Percentiles rank a stretch among this genome's conserved stretches.
phyloP scores from a whole-genome alignment of 2,329 filamentous ascomycete genomes.

The Claviceps spartinae region DNA sequence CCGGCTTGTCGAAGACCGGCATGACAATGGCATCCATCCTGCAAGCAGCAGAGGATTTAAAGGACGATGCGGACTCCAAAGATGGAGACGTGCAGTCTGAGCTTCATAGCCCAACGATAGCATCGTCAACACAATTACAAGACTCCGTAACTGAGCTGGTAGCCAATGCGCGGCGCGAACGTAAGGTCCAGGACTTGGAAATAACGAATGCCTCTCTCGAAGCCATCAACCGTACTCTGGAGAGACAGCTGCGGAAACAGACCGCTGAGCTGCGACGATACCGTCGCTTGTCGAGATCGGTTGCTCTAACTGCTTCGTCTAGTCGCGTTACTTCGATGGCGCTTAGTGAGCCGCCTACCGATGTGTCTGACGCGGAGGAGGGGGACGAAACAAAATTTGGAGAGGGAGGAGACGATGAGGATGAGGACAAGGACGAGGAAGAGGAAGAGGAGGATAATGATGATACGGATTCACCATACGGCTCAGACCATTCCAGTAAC shows the following conservation, averaged over 20 bases:
- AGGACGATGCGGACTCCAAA: conserved; percentile 15
- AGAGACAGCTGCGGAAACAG: conserved; percentile 83
- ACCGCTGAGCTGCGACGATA: conserved; percentile 77
- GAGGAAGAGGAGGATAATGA: conserved; percentile 16
- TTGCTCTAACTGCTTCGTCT: conserved; percentile 49
- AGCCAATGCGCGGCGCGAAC: conserved; percentile 76
- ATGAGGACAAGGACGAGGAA: conserved; percentile 11
- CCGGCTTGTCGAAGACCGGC: conserved; percentile 18
- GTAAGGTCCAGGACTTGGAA: conserved; percentile 90
- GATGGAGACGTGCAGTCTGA: conserved; percentile 21
- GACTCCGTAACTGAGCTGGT: conserved; percentile 63
- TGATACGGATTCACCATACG: conserved; percentile 37
- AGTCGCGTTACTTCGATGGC: conserved; percentile 30
- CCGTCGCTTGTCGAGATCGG: conserved; percentile 71
- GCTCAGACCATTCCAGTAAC: conserved; percentile 34
- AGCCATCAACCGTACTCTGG: conserved; percentile 86
- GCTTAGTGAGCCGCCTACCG: conserved; percentile 28
- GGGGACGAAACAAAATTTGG: conserved; percentile 28
- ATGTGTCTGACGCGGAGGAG: conserved; percentile 35
- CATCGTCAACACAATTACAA: conserved; percentile 33
- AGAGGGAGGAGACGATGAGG: conserved; percentile 6
- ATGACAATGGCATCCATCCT: conserved; percentile 42
- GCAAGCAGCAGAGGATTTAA: conserved; percentile 40
- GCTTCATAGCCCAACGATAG: conserved; percentile 44
- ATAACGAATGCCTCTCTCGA: conserved; percentile 92